Evolutionary conservation across 2,329 filamentous ascomycete species (phyloP), one percentile per base, ranked within the genome.

Genomic region (Fusarium metavorans): DNA sequence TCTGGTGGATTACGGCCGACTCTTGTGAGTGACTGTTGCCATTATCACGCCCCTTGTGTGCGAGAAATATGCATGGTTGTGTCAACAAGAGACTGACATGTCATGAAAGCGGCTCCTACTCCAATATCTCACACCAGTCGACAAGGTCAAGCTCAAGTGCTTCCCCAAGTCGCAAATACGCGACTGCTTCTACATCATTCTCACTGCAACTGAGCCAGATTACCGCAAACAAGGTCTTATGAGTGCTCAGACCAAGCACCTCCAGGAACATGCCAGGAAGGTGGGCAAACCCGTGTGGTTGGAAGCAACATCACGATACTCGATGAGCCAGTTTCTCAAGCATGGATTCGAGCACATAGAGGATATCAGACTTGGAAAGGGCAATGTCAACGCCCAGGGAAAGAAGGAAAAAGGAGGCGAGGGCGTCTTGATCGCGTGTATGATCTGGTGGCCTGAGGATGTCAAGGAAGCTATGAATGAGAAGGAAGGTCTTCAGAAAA

Each of bases 391-490:
- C 7, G 45, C 27, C 7, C 20, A 70, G 39, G 70, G 67, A 10
- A 39, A 57, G 54, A 70, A 27, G 54, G 57, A 72, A 30, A n/a
- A 20, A 5, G 63, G 67, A 3, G 70, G 70, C 14, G 67, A 70
- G 14, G 67, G 70, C 4, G 56, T 72, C 8, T 60, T 62, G 32
- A 52, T 70, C 20, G 59, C 43, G 10, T 62, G 58, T 16, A 72
- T 72, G 70, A 70, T 72, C 34, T 72, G 70, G 70, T 70, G 70
- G 60, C 67, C 70, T 3, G 63, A 72, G 16, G 39, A 27, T 32
- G 45, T 32, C 14, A 61, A 56, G 35, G 54, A 60, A 16, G 45
- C 39, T 8, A 27, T 32, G 34, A 34, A 2, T 3, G 34, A 50
- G 39, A 23, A 27, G 30, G 27, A 27, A 45, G 27, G n/a, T n/a